phyloP scores from a whole-genome alignment of 2,329 filamentous ascomycete genomes.

The Apiospora aurea region DNA sequence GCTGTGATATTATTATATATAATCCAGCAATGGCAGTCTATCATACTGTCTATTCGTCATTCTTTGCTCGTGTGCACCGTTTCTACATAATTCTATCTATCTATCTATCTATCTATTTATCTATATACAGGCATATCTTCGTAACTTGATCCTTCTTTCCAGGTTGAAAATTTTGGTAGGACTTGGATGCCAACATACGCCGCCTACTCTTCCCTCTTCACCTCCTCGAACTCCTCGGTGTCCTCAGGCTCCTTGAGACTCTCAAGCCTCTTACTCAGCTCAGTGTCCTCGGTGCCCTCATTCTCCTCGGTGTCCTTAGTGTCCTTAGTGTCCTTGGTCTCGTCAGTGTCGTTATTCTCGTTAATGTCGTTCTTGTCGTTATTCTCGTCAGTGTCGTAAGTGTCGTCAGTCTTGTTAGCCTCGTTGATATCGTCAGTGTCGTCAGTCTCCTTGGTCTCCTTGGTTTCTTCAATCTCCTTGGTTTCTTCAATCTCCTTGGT shows the following conservation, averaged over 20 bases:
- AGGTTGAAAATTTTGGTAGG: neutral
- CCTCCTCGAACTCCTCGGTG: conserved; percentile 24
- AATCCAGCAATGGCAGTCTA: neutral
- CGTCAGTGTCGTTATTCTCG: too few relatives aligned
- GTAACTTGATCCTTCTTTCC: neutral
- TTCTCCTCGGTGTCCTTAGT: neutral
- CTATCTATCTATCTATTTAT: too few relatives aligned
- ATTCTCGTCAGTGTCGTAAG: conserved; percentile 21
- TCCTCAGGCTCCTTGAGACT: too few relatives aligned
- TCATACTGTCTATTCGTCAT: neutral
- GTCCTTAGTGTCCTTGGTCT: conserved; percentile 23
- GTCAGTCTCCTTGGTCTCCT: too few relatives aligned
- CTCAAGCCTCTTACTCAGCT: conserved; percentile 14
- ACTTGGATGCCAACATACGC: neutral
- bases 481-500: too few relatives aligned
- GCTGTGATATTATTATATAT: neutral
- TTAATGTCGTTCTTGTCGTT: too few relatives aligned
- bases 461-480: too few relatives aligned
- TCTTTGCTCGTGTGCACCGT: neutral
- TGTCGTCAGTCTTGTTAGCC: neutral
- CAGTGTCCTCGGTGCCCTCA: neutral
- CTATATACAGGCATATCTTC: neutral
- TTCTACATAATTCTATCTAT: neutral
- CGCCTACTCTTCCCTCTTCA: conserved; percentile 17
- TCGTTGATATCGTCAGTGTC: too few relatives aligned